Evolutionary conservation across 768 basidiomycete genomes (phyloP).

Genomic region (Melanogaster broomeanus): DNA sequence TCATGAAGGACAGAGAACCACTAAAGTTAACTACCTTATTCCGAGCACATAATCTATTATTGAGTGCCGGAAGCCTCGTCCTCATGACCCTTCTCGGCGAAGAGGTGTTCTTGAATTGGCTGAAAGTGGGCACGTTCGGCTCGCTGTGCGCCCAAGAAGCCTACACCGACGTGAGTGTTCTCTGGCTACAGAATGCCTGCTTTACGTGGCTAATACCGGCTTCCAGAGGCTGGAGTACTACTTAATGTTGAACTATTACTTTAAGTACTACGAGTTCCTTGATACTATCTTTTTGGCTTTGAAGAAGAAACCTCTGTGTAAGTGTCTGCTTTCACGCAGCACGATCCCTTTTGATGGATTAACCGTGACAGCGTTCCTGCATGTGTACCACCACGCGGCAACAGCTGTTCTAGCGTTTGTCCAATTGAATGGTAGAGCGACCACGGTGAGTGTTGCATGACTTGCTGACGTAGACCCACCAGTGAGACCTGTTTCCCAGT

Average conservation of each 20-base stretch:
- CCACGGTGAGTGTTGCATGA: constrained; percentile 61
- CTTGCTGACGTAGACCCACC: not conserved
- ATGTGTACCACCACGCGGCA: constrained; percentile 97
- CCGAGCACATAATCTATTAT: constrained; percentile 84
- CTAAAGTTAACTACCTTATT: constrained; percentile 76
- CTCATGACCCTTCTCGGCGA: constrained; percentile 83
- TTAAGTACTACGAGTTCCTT: constrained; percentile 92
- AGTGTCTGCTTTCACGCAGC: constrained; percentile 24
- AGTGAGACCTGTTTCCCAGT: constrained; percentile 46
- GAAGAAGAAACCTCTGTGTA: constrained; percentile 96
- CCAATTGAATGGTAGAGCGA: constrained; percentile 88
- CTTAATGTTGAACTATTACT: constrained; percentile 96
- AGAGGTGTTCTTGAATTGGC: constrained; percentile 80
- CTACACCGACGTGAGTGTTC: constrained; percentile 77
- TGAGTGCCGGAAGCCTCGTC: constrained; percentile 77
- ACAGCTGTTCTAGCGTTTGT: constrained; percentile 92
- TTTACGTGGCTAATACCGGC: not conserved
- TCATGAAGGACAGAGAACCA: constrained; percentile 77
- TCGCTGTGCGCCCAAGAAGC: constrained; percentile 70
- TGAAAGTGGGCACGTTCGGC: constrained; percentile 72
- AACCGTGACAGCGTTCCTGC: constrained; percentile 72
- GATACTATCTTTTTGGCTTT: constrained; percentile 95
- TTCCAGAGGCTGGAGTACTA: constrained; percentile 83
- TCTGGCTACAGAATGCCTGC: not conserved
- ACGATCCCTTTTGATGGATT: constrained; percentile 1